phyloP scores from a whole-genome alignment of 2,329 filamentous ascomycete genomes.

The Pleomassaria siparia region DNA sequence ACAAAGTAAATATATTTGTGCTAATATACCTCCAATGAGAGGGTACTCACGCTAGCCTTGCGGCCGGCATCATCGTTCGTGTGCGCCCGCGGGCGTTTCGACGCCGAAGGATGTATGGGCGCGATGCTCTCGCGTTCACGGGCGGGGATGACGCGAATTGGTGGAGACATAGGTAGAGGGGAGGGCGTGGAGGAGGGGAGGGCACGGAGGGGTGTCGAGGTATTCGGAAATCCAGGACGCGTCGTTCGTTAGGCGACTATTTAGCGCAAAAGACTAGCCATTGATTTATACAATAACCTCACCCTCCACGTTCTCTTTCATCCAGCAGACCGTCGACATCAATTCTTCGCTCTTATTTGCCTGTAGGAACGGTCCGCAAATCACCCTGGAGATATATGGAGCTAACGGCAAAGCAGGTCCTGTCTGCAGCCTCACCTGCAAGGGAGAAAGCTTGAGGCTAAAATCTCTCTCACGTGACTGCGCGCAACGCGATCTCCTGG shows the following conservation, averaged over 20 bases:
- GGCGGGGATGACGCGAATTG: not conserved
- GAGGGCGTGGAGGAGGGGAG: not conserved
- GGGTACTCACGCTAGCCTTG: constrained; percentile 22
- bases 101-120: constrained; percentile 24
- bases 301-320: not conserved
- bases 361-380: too few relatives aligned
- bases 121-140: constrained; percentile 18
- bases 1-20: constrained; percentile 11
- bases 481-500: too few relatives aligned
- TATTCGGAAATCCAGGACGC: not conserved
- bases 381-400: too few relatives aligned
- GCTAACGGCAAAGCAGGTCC: too few relatives aligned
- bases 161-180: not conserved
- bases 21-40: not conserved
- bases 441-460: too few relatives aligned
- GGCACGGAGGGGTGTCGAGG: not conserved
- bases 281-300: too few relatives aligned
- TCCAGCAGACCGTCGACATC: too few relatives aligned
- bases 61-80: constrained; percentile 14
- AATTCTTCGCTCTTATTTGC: too few relatives aligned
- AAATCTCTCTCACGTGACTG: too few relatives aligned
- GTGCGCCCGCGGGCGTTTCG: constrained; percentile 33
- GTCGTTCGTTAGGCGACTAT: not conserved
- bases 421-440: too few relatives aligned
- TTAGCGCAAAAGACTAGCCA: not conserved